A percentile compares a stretch with the other conserved stretches of the same genome.
Evolutionary conservation across 2,329 filamentous ascomycete species (phyloP).

Genomic region (Zalaria obscura): DNA sequence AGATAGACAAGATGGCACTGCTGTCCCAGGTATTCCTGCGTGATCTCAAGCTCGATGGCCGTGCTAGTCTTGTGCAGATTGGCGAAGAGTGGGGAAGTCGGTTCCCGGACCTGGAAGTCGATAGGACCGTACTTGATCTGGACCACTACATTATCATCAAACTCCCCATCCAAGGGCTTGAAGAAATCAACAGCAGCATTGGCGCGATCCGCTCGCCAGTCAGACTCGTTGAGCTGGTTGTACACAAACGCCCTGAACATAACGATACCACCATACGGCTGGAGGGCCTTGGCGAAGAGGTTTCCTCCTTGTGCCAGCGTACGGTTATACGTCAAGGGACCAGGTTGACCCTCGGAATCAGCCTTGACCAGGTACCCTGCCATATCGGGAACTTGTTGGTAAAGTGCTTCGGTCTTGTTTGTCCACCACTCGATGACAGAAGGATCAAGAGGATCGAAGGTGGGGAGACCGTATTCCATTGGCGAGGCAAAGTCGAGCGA

Average conservation of each 20-base stretch:
- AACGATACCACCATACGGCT: slow-evolving; percentile 46
- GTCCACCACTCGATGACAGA: slow-evolving; percentile 49
- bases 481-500: slow-evolving; percentile 58
- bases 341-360: slow-evolving; percentile 58
- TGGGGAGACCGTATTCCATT: slow-evolving; percentile 34
- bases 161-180: slow-evolving; percentile 46
- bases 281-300: slow-evolving; percentile 46
- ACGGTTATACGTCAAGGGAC: slow-evolving; percentile 54
- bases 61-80: slow-evolving; percentile 31
- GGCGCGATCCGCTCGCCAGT: slow-evolving; percentile 55
- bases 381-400: slow-evolving; percentile 49
- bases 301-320: slow-evolving; percentile 56
- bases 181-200: slow-evolving; percentile 59
- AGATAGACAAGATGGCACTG: slow-evolving; percentile 56
- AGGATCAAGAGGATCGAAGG: slow-evolving; percentile 51
- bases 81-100: slow-evolving; percentile 49
- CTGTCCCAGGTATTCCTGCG: slow-evolving; percentile 59
- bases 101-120: slow-evolving; percentile 60
- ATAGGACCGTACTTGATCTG: slow-evolving; percentile 65
- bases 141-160: slow-evolving; percentile 56
- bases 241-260: slow-evolving; percentile 65
- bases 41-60: slow-evolving; percentile 52
- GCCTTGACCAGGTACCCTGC: slow-evolving; percentile 58
- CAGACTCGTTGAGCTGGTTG: slow-evolving; percentile 39
- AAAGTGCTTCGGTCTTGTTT: slow-evolving; percentile 44